A percentile compares a stretch with the other conserved stretches of the same genome.
Evolutionary conservation across 257 asterid genomes (phyloP).

Genomic region (Solanum chaucha): DNA sequence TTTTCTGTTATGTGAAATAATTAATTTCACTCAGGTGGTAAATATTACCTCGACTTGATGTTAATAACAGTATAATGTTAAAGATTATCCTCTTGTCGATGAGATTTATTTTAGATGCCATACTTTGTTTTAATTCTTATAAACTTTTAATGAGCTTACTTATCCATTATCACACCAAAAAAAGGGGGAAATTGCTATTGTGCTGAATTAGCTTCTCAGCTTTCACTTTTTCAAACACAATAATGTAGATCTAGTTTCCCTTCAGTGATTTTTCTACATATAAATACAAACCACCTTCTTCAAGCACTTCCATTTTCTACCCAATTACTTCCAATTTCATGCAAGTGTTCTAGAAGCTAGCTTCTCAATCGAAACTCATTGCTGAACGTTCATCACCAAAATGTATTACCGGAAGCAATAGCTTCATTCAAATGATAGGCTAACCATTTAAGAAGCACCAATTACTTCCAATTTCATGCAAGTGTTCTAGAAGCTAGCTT

Average conservation of each 20-base stretch:
- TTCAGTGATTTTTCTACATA: not conserved
- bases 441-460: too few species aligned
- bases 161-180: not conserved
- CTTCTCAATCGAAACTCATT: not conserved
- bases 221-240: not conserved
- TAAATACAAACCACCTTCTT: not conserved
- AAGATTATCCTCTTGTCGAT: not conserved
- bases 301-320: not conserved
- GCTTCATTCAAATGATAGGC: not conserved
- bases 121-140: not conserved
- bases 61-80: not conserved
- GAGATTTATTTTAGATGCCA: not conserved
- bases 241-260: not conserved
- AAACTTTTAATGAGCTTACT: not conserved
- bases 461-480: too few species aligned
- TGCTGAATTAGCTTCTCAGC: not conserved
- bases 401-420: not conserved
- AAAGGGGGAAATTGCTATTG: not conserved
- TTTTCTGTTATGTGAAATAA: not conserved
- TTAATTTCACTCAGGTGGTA: not conserved
- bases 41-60: not conserved
- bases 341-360: not conserved
- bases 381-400: not conserved
- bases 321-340: not conserved
- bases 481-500: too few species aligned